Conservation (phyloP, 805 yeast species). For the Monosporozyma aerobia region DNA sequence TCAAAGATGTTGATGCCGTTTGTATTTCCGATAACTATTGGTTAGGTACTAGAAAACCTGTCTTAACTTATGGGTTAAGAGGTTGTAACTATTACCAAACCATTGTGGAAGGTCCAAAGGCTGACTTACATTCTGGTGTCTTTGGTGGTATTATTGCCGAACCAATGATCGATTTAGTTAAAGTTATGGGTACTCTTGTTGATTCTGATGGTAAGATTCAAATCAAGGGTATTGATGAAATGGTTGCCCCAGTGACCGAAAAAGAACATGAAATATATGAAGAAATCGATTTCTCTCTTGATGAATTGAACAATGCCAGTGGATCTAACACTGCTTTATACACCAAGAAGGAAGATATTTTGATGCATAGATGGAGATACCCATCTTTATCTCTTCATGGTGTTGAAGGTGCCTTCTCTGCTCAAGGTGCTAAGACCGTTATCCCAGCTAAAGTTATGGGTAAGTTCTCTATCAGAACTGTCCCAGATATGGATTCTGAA, state of each 20-base stretch:
- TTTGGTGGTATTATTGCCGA: slow-evolving; percentile 97
- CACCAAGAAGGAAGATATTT: slow-evolving; percentile 69
- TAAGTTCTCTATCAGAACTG: slow-evolving; percentile 94
- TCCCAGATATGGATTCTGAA: slow-evolving; percentile 79
- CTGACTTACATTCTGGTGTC: slow-evolving; percentile 94
- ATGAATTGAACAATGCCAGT: slow-evolving; percentile 77
- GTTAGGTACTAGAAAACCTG: slow-evolving; percentile 97
- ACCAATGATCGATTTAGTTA: slow-evolving; percentile 89
- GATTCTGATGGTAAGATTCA: slow-evolving; percentile 72
- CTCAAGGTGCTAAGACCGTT: slow-evolving; percentile 95
- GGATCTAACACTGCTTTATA: slow-evolving; percentile 81
- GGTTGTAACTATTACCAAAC: slow-evolving; percentile 93
- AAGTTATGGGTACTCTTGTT: slow-evolving; percentile 69
- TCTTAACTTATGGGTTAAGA: slow-evolving; percentile 92
- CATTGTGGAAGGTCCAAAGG: slow-evolving; percentile 79
- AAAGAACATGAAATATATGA: slow-evolving; percentile 74
- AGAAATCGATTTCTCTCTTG: slow-evolving; percentile 72
- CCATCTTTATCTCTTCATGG: slow-evolving; percentile 96
- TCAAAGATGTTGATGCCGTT: slow-evolving; percentile 85
- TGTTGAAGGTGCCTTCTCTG: slow-evolving; percentile 93
- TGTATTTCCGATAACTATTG: slow-evolving; percentile 97
- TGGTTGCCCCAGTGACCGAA: slow-evolving; percentile 89
- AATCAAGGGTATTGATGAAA: slow-evolving; percentile 82
- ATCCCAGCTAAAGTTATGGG: slow-evolving; percentile 93
- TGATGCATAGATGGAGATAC: slow-evolving; percentile 98